These are phyloP conservation scores for Moesziomyces sp. DNA, from an alignment of 1,284 basidiomycete species.

Conservation along the genomic window DNA sequence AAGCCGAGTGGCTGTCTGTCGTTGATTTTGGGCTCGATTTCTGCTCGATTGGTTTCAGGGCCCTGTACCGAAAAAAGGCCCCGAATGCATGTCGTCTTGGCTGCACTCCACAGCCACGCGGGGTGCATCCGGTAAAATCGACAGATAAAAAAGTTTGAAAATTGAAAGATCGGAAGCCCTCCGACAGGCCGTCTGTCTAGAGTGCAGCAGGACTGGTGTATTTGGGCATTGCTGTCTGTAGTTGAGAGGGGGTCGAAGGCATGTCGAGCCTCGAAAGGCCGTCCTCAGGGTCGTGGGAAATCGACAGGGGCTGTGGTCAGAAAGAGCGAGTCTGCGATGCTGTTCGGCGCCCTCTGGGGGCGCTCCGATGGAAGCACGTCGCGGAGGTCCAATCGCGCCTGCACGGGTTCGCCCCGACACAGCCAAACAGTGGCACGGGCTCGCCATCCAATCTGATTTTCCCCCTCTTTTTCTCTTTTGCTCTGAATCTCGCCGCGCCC, in stretches of 20 bases:
- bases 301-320: not conserved
- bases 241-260: too few relatives aligned
- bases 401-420: not conserved
- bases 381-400: not conserved
- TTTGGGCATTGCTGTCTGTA: too few relatives aligned
- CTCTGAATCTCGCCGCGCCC: too few relatives aligned
- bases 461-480: too few relatives aligned
- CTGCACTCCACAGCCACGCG: not conserved
- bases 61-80: not conserved
- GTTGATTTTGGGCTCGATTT: conserved; percentile 3
- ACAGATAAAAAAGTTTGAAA: not conserved
- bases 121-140: not conserved
- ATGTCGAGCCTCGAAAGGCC: not conserved
- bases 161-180: too few relatives aligned
- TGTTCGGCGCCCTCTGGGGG: not conserved
- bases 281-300: not conserved
- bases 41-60: not conserved
- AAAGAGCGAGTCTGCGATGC: not conserved
- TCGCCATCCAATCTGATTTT: too few relatives aligned
- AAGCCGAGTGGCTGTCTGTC: not conserved
- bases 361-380: not conserved
- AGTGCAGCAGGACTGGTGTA: too few relatives aligned
- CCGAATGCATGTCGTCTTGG: not conserved
- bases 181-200: too few relatives aligned
- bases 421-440: not conserved